phyloP scores from a whole-genome alignment of 768 basidiomycete species.

The Russula ochroleuca region DNA sequence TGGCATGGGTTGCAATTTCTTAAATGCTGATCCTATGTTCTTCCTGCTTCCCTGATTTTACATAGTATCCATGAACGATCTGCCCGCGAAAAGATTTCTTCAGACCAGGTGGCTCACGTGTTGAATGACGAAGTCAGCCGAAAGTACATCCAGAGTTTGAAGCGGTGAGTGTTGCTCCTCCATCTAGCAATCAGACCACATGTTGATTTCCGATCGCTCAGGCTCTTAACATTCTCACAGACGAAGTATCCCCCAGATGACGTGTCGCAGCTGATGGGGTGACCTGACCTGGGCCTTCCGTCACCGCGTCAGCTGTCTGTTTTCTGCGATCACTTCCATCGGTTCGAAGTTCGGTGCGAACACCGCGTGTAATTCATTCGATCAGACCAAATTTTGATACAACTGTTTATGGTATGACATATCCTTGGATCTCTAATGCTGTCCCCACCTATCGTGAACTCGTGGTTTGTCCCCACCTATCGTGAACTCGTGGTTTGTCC shows the following conservation, averaged over 20 bases:
- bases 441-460: slow-evolving; percentile 6
- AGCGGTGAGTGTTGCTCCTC: slow-evolving; percentile 58
- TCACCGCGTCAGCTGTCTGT: slow-evolving; percentile 9
- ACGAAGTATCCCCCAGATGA: slow-evolving; percentile 94
- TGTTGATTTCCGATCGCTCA: slow-evolving; percentile 35
- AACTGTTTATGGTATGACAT: slow-evolving; percentile 20
- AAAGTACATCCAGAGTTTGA: slow-evolving; percentile 97
- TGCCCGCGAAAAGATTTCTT: slow-evolving; percentile 95
- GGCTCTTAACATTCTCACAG: slow-evolving; percentile 91
- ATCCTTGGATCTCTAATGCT: slow-evolving; percentile 7
- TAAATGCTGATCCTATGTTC: not conserved
- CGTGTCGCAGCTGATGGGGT: slow-evolving; percentile 87
- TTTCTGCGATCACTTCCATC: slow-evolving; percentile 3
- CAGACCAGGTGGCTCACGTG: slow-evolving; percentile 96
- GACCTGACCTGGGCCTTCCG: slow-evolving; percentile 11
- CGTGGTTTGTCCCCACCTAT: slow-evolving; percentile 1
- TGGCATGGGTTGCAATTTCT: not conserved
- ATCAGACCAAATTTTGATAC: slow-evolving; percentile 21
- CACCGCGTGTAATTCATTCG: not conserved
- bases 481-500: slow-evolving; percentile 5
- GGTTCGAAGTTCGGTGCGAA: slow-evolving; percentile 17
- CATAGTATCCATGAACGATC: slow-evolving; percentile 93
- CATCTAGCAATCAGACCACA: not conserved
- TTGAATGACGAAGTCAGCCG: slow-evolving; percentile 98
- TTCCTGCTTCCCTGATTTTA: not conserved